Evolutionary conservation across 208 protist genomes (phyloP), one percentile per base, ranked within the genome.

Genomic region (Leishmania martiniquensis): DNA sequence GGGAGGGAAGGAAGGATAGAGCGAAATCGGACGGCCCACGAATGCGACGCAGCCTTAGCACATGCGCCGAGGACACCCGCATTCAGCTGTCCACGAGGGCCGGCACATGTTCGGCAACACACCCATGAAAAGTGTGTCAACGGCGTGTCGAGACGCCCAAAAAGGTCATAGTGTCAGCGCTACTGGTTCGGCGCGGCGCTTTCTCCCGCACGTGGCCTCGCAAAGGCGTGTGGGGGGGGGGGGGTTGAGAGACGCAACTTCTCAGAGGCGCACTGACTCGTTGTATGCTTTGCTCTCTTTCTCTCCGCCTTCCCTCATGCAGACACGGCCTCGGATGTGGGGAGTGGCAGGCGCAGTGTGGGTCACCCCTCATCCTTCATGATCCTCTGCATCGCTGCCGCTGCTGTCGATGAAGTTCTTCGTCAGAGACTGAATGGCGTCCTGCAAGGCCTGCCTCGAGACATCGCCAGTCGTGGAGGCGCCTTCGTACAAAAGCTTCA

Each of bases 401-500:
- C 42, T 32, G 51, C 42, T 70, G 55, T 62, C 80, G 5, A n/a
- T 37, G 44, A 89, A 94, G 65, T 82, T 81, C 49, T 82, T 63
- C 49, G 87, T 67, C n/a, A 94, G 83, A 34, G 81, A 44, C 37
- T 83, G 75, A 29, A 92, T 65, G 0, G 68, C 63, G n/a, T 86
- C 81, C 42, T 87, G 84, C 71, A 94, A 81, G 34, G 85, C 77
- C 44, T 74, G 72, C 49, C 83, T 69, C 29, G 79, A 83, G 17
- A 91, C 90, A 37, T 94, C 78, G 9, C 73, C 77, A n/a, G 84
- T 88, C 1, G 83, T 68, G 39, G 67, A 12, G 42, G 63, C 54
- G 47, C 67, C 69, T 45, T 94, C 90, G 67, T 90, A 94, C 15
- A 94, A 72, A 72, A 94, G 77, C 42, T 83, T 83, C 34, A 79